phyloP scores from a whole-genome alignment of 1,139 yeast genomes.

The Blastobotrys niveus region DNA sequence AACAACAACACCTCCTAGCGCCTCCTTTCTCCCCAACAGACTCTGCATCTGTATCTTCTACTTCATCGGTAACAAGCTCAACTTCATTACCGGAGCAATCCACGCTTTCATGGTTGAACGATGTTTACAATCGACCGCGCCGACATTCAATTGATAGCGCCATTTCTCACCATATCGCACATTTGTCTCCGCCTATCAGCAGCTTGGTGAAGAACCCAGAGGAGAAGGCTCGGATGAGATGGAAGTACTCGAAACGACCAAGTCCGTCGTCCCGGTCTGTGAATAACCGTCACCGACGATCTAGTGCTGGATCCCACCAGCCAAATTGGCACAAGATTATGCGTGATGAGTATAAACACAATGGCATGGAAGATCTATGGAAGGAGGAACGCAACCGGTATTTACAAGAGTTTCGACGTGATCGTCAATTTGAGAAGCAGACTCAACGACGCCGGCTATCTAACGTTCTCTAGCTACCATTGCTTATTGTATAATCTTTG shows the following conservation, averaged over 20 bases:
- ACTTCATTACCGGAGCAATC: background rate
- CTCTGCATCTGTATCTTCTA: no score
- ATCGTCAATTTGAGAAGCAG: slow-evolving; percentile 25
- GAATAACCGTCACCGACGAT: background rate
- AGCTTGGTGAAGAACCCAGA: slow-evolving; percentile 17
- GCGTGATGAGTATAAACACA: slow-evolving; percentile 23
- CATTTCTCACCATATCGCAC: background rate
- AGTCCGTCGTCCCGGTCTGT: slow-evolving; percentile 23
- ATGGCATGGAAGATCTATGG: slow-evolving; percentile 27
- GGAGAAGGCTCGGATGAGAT: slow-evolving; percentile 24
- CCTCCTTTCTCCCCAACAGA: no score
- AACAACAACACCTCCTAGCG: no score
- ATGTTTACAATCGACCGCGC: background rate
- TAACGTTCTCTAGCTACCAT: no score
- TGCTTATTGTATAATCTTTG: no score
- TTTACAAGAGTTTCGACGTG: slow-evolving; percentile 28
- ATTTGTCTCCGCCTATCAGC: slow-evolving; percentile 11
- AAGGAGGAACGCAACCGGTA: slow-evolving; percentile 26
- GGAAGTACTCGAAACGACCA: slow-evolving; percentile 24
- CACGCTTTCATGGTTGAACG: no score
- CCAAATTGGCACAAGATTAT: slow-evolving; percentile 30
- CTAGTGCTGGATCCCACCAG: slow-evolving; percentile 18
- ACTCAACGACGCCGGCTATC: slow-evolving; percentile 14
- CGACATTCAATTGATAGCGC: slow-evolving; percentile 14
- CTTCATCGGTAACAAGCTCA: background rate